Percentiles rank a stretch among this genome's conserved stretches.
phyloP scores from a whole-genome alignment of 73 alveolate genomes.

The Paraurostyla sp. region DNA sequence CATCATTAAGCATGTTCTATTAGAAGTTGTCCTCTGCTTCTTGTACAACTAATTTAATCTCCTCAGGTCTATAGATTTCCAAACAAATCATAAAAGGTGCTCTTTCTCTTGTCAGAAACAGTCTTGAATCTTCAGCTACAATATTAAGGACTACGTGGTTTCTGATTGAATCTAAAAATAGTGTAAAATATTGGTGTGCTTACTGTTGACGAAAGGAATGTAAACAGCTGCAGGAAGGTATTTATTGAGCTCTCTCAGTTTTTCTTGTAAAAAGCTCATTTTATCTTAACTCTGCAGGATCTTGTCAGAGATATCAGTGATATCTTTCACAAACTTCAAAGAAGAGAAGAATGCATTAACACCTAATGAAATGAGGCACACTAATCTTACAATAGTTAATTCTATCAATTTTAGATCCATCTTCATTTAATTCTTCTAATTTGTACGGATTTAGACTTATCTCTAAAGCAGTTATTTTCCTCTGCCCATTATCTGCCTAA shows the following conservation, averaged over 20 bases:
- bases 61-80: slow-evolving; percentile 76
- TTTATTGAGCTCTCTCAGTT: slow-evolving; percentile 67
- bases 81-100: slow-evolving; percentile 82
- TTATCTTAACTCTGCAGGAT: slow-evolving; percentile 67
- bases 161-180: slow-evolving; percentile 44
- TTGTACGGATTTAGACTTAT: too few species aligned
- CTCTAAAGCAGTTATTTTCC: too few species aligned
- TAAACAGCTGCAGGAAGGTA: slow-evolving; percentile 76
- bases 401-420: too few species aligned
- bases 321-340: slow-evolving; percentile 73
- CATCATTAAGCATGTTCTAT: neutral
- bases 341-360: slow-evolving; percentile 70
- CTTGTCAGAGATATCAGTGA: slow-evolving; percentile 74
- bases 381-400: slow-evolving; percentile 32
- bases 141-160: slow-evolving; percentile 71
- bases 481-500: too few species aligned
- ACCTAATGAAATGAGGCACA: slow-evolving; percentile 58
- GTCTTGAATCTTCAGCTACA: slow-evolving; percentile 66
- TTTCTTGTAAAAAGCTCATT: slow-evolving; percentile 62
- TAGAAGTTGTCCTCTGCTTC: neutral
- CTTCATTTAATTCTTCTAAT: too few species aligned
- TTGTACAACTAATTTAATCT: neutral
- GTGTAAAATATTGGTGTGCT: neutral
- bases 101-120: slow-evolving; percentile 80
- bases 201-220: slow-evolving; percentile 57